Evolutionary conservation across 208 protist genomes (phyloP).

Genomic region (Angomonas deanei): DNA sequence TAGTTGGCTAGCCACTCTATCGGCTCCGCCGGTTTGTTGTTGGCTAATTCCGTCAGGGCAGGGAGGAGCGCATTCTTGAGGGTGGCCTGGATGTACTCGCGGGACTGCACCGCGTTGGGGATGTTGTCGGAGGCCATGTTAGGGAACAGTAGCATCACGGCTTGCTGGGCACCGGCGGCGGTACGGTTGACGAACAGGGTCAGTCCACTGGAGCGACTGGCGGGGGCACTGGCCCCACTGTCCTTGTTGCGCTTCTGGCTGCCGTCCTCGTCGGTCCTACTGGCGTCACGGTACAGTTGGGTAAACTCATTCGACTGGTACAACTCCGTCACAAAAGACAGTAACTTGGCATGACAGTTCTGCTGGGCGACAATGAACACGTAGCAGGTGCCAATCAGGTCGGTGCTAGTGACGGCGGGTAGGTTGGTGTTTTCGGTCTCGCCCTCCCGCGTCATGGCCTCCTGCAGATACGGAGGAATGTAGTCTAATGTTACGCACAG

Average conservation of each 20-base stretch:
- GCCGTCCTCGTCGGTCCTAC: neutral
- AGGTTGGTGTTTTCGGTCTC: slow-evolving; percentile 11
- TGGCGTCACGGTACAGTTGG: slow-evolving; percentile 12
- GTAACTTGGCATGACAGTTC: slow-evolving; percentile 56
- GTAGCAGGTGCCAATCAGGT: slow-evolving; percentile 62
- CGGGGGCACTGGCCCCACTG: neutral
- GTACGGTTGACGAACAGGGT: slow-evolving; percentile 18
- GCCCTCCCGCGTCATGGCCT: neutral
- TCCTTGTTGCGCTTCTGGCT: slow-evolving; percentile 14
- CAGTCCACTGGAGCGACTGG: neutral
- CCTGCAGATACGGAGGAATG: slow-evolving; percentile 18
- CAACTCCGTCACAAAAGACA: slow-evolving; percentile 35
- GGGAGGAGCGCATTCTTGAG: slow-evolving; percentile 80
- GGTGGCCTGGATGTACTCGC: slow-evolving; percentile 80
- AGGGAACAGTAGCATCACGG: slow-evolving; percentile 67
- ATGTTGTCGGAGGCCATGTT: slow-evolving; percentile 75
- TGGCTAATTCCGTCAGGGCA: slow-evolving; percentile 75
- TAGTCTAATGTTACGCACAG: slow-evolving; percentile 46
- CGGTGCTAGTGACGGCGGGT: slow-evolving; percentile 17
- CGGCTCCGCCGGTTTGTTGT: slow-evolving; percentile 81
- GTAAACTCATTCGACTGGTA: slow-evolving; percentile 40
- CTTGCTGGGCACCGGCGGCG: slow-evolving; percentile 29
- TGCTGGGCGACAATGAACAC: slow-evolving; percentile 69
- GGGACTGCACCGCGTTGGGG: slow-evolving; percentile 38
- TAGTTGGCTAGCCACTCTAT: slow-evolving; percentile 81